Conservation (phyloP, 2,329 filamentous ascomycete genomes). For the Chrysoporthe puriensis region DNA sequence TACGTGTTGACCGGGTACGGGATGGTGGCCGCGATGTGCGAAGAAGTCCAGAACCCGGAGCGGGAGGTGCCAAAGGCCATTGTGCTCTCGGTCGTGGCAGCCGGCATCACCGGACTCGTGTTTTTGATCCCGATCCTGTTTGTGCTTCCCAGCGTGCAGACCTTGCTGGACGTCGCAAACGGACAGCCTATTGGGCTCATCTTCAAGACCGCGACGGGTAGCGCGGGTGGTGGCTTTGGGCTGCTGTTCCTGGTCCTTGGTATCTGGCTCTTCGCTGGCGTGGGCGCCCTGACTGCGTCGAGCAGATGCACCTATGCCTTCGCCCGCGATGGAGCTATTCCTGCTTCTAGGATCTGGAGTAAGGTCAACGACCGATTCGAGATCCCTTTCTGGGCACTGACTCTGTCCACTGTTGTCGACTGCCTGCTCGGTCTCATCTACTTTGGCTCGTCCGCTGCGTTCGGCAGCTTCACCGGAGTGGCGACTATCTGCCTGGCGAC, state of each 20-base stretch:
- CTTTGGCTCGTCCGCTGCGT: constrained; percentile 76
- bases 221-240: constrained; percentile 72
- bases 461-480: constrained; percentile 79
- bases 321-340: constrained; percentile 74
- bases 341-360: constrained; percentile 68
- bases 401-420: constrained; percentile 69
- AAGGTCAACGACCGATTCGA: constrained; percentile 67
- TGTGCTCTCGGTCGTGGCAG: constrained; percentile 68
- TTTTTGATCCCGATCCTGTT: constrained; percentile 78
- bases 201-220: constrained; percentile 77
- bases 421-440: constrained; percentile 77
- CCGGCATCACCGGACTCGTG: constrained; percentile 65
- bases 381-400: constrained; percentile 71
- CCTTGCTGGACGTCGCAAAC: constrained; percentile 67
- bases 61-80: constrained; percentile 73
- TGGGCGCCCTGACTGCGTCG: constrained; percentile 74
- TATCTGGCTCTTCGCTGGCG: constrained; percentile 76
- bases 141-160: constrained; percentile 69
- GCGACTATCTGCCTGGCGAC: constrained; percentile 78
- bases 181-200: constrained; percentile 76
- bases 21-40: constrained; percentile 73
- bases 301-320: constrained; percentile 78
- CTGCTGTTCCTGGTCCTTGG: constrained; percentile 76
- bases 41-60: constrained; percentile 71
- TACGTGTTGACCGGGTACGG: constrained; percentile 69